Evolutionary conservation across 345 rosid genomes (phyloP).

Genomic region (Mangifera indica): DNA sequence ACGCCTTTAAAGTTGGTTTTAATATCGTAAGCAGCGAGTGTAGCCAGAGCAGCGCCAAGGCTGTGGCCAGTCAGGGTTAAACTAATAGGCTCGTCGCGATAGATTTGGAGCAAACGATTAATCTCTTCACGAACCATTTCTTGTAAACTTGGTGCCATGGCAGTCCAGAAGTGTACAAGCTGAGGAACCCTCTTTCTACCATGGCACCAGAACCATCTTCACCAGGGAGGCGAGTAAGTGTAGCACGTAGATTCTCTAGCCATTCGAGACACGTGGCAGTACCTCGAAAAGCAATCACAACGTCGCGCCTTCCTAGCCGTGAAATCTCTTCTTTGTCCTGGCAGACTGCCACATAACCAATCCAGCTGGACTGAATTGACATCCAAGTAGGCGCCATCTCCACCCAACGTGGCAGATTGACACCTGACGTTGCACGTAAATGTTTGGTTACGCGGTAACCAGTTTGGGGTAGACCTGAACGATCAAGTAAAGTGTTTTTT

Average conservation of each 20-base stretch:
- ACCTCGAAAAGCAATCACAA: slow-evolving; percentile 78
- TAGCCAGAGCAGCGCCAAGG: slow-evolving; percentile 88
- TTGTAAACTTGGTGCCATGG: slow-evolving; percentile 47
- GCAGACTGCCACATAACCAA: slow-evolving; percentile 93
- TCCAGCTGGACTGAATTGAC: slow-evolving; percentile 79
- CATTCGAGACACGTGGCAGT: slow-evolving; percentile 93
- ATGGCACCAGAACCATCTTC: slow-evolving; percentile 43
- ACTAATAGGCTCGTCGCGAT: slow-evolving; percentile 74
- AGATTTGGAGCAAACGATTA: slow-evolving; percentile 45
- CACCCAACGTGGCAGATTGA: slow-evolving; percentile 67
- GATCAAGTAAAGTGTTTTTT: slow-evolving; percentile 48
- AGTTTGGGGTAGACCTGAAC: slow-evolving; percentile 56
- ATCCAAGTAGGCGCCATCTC: slow-evolving; percentile 68
- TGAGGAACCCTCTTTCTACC: slow-evolving; percentile 91
- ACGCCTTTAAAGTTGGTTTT: slow-evolving; percentile 48
- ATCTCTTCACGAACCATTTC: slow-evolving; percentile 66
- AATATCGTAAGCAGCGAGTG: slow-evolving; percentile 69
- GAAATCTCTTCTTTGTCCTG: slow-evolving; percentile 70
- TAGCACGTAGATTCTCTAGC: slow-evolving; percentile 88
- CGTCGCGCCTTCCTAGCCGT: slow-evolving; percentile 81
- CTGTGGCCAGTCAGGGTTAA: slow-evolving; percentile 92
- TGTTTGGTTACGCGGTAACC: slow-evolving; percentile 68
- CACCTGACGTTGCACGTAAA: slow-evolving; percentile 73
- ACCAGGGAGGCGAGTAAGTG: slow-evolving; percentile 48
- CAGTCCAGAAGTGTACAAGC: slow-evolving; percentile 66